Evolutionary conservation across 306 rosid species (phyloP).

Genomic region (Rosa chinensis): DNA sequence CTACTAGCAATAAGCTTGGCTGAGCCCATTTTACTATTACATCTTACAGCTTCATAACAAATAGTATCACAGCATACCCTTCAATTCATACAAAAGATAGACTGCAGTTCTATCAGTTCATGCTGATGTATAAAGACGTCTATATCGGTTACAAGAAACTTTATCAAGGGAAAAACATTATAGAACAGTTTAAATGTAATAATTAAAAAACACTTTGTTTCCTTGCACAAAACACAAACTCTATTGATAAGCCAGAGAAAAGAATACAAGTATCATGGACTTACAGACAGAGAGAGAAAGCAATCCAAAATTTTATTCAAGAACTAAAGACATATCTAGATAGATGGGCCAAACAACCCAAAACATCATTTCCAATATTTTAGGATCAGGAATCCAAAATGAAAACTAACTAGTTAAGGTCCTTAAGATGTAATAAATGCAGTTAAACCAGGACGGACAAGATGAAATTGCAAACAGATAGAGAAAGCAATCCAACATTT

Average conservation of each 20-base stretch:
- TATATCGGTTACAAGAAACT: background rate
- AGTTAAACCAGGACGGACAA: background rate
- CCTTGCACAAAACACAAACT: background rate
- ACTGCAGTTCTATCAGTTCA: background rate
- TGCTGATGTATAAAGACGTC: background rate
- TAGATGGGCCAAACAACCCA: background rate
- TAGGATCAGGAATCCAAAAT: background rate
- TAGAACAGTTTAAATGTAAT: background rate
- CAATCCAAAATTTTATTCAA: background rate
- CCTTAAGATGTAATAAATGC: background rate
- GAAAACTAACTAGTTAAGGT: background rate
- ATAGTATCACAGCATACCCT: background rate
- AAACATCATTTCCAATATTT: background rate
- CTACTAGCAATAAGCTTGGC: background rate
- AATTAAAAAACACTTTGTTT: background rate
- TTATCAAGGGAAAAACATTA: background rate
- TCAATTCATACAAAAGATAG: background rate
- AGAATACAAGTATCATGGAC: background rate
- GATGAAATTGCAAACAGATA: background rate
- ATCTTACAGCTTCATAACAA: background rate
- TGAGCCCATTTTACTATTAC: background rate
- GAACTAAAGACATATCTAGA: background rate
- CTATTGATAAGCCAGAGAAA: background rate
- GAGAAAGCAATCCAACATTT: background rate
- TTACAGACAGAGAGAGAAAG: background rate